Conservation (phyloP, 2,329 filamentous ascomycete species). For the Diaporthe helianthi region DNA sequence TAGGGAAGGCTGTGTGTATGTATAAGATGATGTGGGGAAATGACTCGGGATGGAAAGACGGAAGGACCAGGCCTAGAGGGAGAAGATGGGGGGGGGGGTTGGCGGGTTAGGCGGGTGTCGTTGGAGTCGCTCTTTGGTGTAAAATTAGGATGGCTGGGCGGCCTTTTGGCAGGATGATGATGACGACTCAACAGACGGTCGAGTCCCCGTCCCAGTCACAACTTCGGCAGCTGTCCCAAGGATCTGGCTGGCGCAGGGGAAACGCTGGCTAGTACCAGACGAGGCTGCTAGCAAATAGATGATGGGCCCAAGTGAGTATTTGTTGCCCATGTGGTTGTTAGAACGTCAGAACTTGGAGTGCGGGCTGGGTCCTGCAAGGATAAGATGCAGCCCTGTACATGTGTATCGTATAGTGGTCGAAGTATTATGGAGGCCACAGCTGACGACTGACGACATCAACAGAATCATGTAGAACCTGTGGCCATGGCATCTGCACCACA, state of each 20-base stretch:
- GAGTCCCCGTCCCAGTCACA: neutral
- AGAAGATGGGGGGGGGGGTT: neutral
- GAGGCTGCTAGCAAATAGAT: constrained; percentile 16
- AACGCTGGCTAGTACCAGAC: constrained; percentile 10
- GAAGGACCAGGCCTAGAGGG: neutral
- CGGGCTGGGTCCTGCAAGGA: constrained; percentile 2
- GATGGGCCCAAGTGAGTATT: constrained; percentile 11
- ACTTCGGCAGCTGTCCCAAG: constrained; percentile 9
- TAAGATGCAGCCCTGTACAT: neutral
- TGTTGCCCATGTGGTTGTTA: constrained; percentile 22
- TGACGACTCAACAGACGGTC: constrained; percentile 21
- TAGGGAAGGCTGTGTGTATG: constrained; percentile 5
- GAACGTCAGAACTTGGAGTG: no score
- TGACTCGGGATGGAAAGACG: constrained; percentile 11
- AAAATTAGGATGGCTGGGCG: constrained; percentile 35
- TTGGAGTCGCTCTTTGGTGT: constrained; percentile 17
- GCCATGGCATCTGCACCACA: constrained; percentile 1
- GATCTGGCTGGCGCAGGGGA: constrained; percentile 8
- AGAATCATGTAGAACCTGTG: constrained; percentile 32
- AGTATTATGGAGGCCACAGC: constrained; percentile 7
- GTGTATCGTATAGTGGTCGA: neutral
- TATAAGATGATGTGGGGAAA: constrained; percentile 17
- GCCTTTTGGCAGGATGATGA: constrained; percentile 17
- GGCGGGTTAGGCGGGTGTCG: no score
- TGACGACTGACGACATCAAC: constrained; percentile 32